phyloP scores from a whole-genome alignment of 495 filamentous ascomycete genomes.

The Staphylotrichum longicolle region DNA sequence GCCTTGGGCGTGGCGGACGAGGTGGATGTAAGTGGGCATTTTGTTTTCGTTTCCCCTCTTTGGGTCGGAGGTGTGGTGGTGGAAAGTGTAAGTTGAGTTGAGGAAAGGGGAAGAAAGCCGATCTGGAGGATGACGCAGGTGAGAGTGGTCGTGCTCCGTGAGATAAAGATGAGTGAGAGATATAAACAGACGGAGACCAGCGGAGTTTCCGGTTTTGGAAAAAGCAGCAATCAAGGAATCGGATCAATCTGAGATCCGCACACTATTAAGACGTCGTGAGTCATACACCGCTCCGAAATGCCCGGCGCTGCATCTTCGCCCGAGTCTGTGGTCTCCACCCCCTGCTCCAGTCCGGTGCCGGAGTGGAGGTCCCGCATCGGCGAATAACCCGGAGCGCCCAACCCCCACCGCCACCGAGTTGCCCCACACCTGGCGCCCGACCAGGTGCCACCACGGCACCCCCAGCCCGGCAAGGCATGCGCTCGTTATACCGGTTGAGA shows the following conservation, averaged over 20 bases:
- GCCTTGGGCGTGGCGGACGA: constrained; percentile 59
- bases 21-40: constrained; percentile 52
- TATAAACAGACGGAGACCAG: too few relatives aligned
- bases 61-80: not conserved
- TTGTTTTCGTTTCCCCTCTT: not conserved
- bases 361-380: not conserved
- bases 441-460: too few relatives aligned
- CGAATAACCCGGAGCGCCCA: not conserved
- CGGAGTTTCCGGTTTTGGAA: too few relatives aligned
- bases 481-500: too few relatives aligned
- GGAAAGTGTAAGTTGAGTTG: not conserved
- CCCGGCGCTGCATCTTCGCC: not conserved
- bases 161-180: too few relatives aligned
- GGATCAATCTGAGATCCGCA: too few relatives aligned
- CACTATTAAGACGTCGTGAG: not conserved
- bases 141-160: too few relatives aligned
- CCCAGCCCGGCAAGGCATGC: too few relatives aligned
- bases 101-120: not conserved
- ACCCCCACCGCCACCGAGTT: too few relatives aligned
- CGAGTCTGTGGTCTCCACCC: constrained; percentile 6
- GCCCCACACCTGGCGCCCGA: not conserved
- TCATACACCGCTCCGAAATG: not conserved
- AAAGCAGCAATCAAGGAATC: too few relatives aligned
- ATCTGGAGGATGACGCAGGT: too few relatives aligned
- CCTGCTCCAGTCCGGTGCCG: constrained; percentile 6